These are phyloP conservation scores for Wickerhamomyces xylosicus DNA, from an alignment of 805 yeast genomes.

Conservation along the genomic window DNA sequence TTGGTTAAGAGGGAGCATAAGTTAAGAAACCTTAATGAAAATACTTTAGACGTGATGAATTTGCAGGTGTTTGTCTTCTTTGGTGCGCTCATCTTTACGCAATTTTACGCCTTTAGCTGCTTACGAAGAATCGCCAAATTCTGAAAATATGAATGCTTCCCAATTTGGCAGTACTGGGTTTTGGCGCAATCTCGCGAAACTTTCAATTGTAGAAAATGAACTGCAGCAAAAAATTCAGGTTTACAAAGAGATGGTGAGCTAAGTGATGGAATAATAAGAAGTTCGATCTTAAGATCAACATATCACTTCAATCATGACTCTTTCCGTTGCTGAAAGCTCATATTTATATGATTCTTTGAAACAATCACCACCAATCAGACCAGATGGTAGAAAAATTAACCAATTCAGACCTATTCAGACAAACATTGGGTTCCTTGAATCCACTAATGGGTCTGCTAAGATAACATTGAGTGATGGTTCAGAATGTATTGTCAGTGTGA, in stretches of 20 bases:
- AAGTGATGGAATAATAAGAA: background rate
- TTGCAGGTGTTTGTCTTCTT: constrained; percentile 6
- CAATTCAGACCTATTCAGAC: constrained; percentile 88
- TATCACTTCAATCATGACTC: constrained; percentile 34
- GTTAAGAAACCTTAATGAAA: constrained; percentile 14
- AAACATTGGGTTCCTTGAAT: constrained; percentile 68
- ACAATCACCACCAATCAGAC: constrained; percentile 54
- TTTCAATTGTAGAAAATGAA: too few species aligned
- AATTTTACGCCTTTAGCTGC: constrained; percentile 3
- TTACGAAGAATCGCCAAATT: constrained; percentile 4
- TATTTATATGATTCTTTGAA: constrained; percentile 67
- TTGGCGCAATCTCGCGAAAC: background rate
- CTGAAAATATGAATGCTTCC: background rate
- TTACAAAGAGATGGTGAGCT: background rate
- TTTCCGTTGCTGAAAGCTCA: constrained; percentile 69
- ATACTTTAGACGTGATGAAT: constrained; percentile 5
- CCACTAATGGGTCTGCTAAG: constrained; percentile 88
- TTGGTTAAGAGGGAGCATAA: constrained; percentile 9
- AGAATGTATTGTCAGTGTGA: constrained; percentile 87
- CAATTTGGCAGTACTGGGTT: background rate
- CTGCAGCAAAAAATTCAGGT: too few species aligned
- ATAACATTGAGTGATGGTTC: constrained; percentile 81
- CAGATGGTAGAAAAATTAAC: constrained; percentile 67
- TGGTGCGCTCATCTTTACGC: constrained; percentile 7
- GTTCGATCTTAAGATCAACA: background rate